Evolutionary conservation across 2,329 filamentous ascomycete genomes (phyloP).

Genomic region (Aspergillus sp.): DNA sequence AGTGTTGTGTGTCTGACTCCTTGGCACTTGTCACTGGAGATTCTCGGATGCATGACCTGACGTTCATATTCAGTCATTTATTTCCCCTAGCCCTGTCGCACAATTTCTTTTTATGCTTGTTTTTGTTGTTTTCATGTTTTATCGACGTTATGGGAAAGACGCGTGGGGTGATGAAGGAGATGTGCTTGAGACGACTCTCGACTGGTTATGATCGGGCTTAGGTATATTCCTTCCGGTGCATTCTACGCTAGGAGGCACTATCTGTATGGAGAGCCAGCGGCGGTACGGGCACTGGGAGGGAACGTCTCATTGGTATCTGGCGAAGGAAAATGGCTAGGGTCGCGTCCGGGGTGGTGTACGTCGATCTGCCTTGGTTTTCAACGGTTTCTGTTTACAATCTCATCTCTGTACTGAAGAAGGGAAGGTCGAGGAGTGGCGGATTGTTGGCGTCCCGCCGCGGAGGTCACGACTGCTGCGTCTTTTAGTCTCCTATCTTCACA

Average conservation of each 20-base stretch:
- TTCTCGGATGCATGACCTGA: conserved; percentile 11
- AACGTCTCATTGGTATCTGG: conserved; percentile 17
- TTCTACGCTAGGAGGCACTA: conserved; percentile 5
- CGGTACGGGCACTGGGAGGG: conserved; percentile 5
- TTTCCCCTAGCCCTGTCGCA: conserved; percentile 6
- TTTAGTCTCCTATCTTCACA: too few relatives aligned
- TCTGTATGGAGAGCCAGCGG: conserved; percentile 1
- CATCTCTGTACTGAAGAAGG: conserved; percentile 4
- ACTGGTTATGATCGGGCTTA: conserved; percentile 9
- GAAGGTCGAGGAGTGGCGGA: too few relatives aligned
- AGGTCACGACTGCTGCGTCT: too few relatives aligned
- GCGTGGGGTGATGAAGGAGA: conserved; percentile 9
- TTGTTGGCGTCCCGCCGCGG: too few relatives aligned
- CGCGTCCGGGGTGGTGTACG: conserved; percentile 39
- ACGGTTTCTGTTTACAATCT: conserved; percentile 8
- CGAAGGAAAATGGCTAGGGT: conserved; percentile 38
- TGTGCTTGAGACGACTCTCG: conserved; percentile 8
- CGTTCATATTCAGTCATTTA: conserved; percentile 8
- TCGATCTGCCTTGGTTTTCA: conserved; percentile 22
- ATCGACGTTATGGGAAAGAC: conserved; percentile 5
- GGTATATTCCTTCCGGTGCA: conserved; percentile 6
- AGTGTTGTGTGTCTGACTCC: conserved; percentile 11
- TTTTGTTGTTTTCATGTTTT: conserved; percentile 3
- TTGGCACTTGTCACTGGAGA: conserved; percentile 11
- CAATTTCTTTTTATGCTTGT: conserved; percentile 7